Evolutionary conservation across 805 yeast species (phyloP), one percentile per base, ranked within the genome.

Genomic region (Saccharomycopsis fermentans): DNA sequence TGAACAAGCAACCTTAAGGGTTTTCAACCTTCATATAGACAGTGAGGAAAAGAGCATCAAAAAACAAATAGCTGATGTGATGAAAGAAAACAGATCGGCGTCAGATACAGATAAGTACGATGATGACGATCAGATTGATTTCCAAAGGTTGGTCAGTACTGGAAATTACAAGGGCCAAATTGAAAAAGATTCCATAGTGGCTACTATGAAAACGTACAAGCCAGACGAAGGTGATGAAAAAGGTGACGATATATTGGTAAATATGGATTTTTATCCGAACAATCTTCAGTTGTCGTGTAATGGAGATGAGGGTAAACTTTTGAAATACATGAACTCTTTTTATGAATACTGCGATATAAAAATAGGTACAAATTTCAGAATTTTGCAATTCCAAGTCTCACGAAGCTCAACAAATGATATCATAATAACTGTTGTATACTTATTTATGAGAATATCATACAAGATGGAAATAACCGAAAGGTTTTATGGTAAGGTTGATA

Each of bases 371-470:
- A 17, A 43, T 35, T 55, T 55, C 34, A 34, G 24, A 12, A 47
- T 55, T 19, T n/a, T 19, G 9, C 36, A 24, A 19, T 55, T 55
- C 52, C 24, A 54, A 4, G 14, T 55, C n/a, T 14, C 11, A 16
- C 24, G 26, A 27, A 36, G 24, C n/a, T 17, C 32, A 36, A 36
- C n/a, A 14, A 29, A 54, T 12, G 35, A 36, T n/a, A 40, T 54
- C 35, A 17, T 4, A n/a, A 8, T 57, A 24, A 57, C 48, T 9
- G 35, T 52, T 19, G 17, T 52, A 9, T 57, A 52, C 39, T 52
- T 55, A 2, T 57, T 24, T 26, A 39, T 37, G 37, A 51, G 59
- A 17, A 52, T 57, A 6, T 11, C 51, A 6, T 57, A 57, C 53
- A 57, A 57, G 37, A 37, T 40, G 40, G 36, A 39, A 21, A n/a